Base-by-base conservation (phyloP, 2,329 filamentous ascomycete species). In the Elsinoe australis region DNA sequence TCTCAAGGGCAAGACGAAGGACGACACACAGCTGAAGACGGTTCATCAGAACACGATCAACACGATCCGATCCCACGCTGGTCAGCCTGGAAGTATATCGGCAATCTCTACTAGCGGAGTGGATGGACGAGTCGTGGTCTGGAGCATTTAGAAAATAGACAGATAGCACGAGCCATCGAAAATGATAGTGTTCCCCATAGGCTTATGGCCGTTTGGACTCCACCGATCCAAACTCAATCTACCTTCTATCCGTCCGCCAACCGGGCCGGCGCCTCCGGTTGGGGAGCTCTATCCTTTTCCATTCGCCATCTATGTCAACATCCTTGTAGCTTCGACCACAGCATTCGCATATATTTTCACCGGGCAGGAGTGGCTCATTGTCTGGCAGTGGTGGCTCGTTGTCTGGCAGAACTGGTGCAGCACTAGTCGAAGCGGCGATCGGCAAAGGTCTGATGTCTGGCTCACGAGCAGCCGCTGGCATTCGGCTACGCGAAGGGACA, bases 31-130 rank as follows among this genome's bases (percentile, higher is more conserved):
- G 71, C 75, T 98, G 58, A 92, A 87, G 71, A 96, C 92, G 8
- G 80, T 92, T 38, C 92, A 98, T 68, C 92, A 98, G 66, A 98
- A 98, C 70, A 95, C 89, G 19, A 86, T 98, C 62, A 87, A 79
- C 61, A 95, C 82, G 2, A 72, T 98, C 44, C 79, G 92, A 34
- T 74, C 79, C 15, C 95, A 83, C 63, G 79, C 73, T 33, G 80
- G 77, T 24, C 19, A 59, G 52, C 34, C 51, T 52, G 78, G 75
- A 38, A 69, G 68, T 34, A 80, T 94, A 7, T 77, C 70, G 52
- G 10, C 45, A 1, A 90, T 96, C 59, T 95, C 84, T 69, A 92
- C 70, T 3, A 69, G 64, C 38, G 70, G 70, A 45, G 70, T 72
- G 12, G 70, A 73, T 52, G 70, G 70, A 12, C 58, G 70, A 31